phyloP scores from a whole-genome alignment of 2,329 filamentous ascomycete genomes.

The Monilinia laxa region DNA sequence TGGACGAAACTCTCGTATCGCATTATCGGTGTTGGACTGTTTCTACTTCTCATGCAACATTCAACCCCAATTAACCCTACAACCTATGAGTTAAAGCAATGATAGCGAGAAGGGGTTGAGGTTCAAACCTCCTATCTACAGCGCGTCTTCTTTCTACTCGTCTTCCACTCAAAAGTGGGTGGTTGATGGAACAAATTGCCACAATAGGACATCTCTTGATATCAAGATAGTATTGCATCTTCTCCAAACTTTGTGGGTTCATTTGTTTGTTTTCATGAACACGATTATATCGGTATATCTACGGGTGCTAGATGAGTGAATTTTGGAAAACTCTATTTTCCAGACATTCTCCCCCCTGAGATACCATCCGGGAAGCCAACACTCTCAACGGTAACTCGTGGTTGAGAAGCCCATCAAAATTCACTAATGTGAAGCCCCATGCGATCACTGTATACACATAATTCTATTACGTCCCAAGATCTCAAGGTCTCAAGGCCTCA shows the following conservation, averaged over 20 bases:
- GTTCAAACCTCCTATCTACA: slow-evolving; percentile 8
- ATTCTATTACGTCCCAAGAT: neutral
- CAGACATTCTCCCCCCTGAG: neutral
- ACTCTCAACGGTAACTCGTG: neutral
- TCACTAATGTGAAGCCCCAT: neutral
- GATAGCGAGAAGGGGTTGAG: slow-evolving; percentile 7
- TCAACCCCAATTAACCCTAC: too few relatives aligned
- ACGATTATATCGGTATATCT: neutral
- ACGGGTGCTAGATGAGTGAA: neutral
- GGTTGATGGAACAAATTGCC: slow-evolving; percentile 1
- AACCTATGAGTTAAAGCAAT: neutral
- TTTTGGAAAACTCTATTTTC: neutral
- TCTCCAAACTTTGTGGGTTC: neutral
- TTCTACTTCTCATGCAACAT: neutral
- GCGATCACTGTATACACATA: neutral
- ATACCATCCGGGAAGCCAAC: neutral
- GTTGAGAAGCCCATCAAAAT: neutral
- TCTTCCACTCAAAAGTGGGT: slow-evolving; percentile 16
- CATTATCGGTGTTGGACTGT: neutral
- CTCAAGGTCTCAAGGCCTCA: neutral
- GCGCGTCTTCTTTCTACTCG: neutral
- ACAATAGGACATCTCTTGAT: slow-evolving; percentile 11
- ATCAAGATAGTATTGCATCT: neutral
- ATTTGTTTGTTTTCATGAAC: neutral
- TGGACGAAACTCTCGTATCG: slow-evolving; percentile 3